Conservation (phyloP, 2,329 filamentous ascomycete species). For the Erysiphe pulchra region DNA sequence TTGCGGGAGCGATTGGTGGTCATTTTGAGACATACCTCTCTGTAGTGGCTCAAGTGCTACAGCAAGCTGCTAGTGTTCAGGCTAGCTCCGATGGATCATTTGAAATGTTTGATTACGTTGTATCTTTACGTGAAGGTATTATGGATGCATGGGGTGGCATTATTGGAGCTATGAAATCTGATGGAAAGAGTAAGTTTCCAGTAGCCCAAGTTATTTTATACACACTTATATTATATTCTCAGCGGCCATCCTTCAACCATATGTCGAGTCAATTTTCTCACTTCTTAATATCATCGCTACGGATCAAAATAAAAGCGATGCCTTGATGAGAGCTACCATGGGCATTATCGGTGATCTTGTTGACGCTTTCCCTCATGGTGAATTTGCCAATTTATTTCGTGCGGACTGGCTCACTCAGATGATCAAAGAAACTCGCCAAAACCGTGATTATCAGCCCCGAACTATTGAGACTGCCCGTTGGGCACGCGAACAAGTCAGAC, state of each 20-base stretch:
- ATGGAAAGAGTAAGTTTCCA: conserved; percentile 39
- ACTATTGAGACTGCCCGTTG: conserved; percentile 90
- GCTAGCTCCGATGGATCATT: conserved; percentile 58
- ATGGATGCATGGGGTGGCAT: conserved; percentile 99
- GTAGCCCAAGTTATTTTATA: background rate
- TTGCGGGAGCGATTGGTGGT: conserved; percentile 77
- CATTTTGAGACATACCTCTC: conserved; percentile 83
- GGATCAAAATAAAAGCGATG: conserved; percentile 75
- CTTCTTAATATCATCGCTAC: conserved; percentile 57
- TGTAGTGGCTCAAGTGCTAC: conserved; percentile 78
- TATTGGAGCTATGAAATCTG: conserved; percentile 75
- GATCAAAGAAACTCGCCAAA: conserved; percentile 77
- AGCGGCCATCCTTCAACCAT: conserved; percentile 34
- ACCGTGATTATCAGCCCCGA: conserved; percentile 60
- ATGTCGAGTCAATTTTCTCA: conserved; percentile 65
- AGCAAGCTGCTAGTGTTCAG: conserved; percentile 71
- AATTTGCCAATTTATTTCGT: conserved; percentile 64
- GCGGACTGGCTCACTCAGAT: conserved; percentile 73
- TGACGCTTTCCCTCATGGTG: conserved; percentile 76
- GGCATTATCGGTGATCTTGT: conserved; percentile 92
- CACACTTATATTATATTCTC: background rate
- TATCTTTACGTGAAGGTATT: conserved; percentile 85
- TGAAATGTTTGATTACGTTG: conserved; percentile 92
- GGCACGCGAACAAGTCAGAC: conserved; percentile 94
- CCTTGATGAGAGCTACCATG: conserved; percentile 81